These are phyloP conservation scores for Paecilomyces sp. DNA, from an alignment of 2,329 filamentous ascomycete genomes.

Conservation along the genomic window DNA sequence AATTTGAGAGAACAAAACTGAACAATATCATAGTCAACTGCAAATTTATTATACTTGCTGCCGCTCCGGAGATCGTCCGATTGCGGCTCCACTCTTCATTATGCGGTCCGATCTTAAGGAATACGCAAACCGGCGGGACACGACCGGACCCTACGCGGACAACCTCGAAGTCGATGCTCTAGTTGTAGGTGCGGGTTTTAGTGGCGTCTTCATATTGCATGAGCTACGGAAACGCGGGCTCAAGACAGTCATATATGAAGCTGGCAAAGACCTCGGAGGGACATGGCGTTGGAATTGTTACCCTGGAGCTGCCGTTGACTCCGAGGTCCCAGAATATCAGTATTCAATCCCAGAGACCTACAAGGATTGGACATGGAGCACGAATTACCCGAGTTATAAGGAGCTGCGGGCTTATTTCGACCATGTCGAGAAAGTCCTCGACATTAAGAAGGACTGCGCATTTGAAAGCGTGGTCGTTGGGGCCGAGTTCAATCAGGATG, in stretches of 20 bases:
- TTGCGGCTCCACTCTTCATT: neutral
- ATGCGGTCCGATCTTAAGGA: neutral
- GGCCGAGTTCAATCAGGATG: slow-evolving; percentile 31
- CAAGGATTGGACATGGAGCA: slow-evolving; percentile 38
- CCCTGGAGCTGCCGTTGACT: slow-evolving; percentile 46
- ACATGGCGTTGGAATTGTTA: slow-evolving; percentile 50
- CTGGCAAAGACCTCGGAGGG: slow-evolving; percentile 43
- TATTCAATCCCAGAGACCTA: slow-evolving; percentile 45
- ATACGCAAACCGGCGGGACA: slow-evolving; percentile 8
- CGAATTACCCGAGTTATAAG: slow-evolving; percentile 18
- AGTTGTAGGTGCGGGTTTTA: slow-evolving; percentile 2
- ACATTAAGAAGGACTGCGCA: slow-evolving; percentile 37
- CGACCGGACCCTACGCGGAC: slow-evolving; percentile 11
- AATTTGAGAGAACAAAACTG: neutral
- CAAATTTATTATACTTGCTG: neutral
- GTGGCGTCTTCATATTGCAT: slow-evolving; percentile 44
- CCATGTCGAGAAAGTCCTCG: slow-evolving; percentile 38
- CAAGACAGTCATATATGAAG: slow-evolving; percentile 44
- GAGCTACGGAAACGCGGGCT: slow-evolving; percentile 43
- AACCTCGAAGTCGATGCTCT: slow-evolving; percentile 19
- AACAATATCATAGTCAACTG: neutral
- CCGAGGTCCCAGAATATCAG: slow-evolving; percentile 47
- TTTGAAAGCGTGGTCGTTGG: slow-evolving; percentile 39
- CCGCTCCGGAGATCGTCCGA: neutral
- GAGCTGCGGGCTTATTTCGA: slow-evolving; percentile 43